A percentile compares a stretch with the other conserved stretches of the same genome.
Conservation (phyloP, 805 yeast species). For the Suhomyces vadensis region DNA sequence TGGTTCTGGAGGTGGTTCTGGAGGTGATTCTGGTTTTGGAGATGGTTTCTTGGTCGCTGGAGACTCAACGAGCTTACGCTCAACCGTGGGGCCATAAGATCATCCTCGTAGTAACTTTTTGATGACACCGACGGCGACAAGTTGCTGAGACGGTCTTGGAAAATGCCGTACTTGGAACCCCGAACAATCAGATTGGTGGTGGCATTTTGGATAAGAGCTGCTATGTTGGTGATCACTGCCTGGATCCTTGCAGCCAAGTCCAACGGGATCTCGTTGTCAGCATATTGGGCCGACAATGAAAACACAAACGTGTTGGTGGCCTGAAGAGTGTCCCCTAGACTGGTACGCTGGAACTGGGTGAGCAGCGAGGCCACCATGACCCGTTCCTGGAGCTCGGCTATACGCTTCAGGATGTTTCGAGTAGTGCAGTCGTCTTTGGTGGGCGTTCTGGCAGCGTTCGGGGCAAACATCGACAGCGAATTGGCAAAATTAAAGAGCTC, state of each 20-base stretch:
- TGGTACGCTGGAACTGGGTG: constrained; percentile 15
- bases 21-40: not conserved
- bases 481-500: too few relatives aligned
- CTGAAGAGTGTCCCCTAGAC: constrained; percentile 10
- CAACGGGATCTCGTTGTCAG: constrained; percentile 10
- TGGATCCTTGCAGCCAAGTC: constrained; percentile 9
- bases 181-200: not conserved
- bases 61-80: not conserved
- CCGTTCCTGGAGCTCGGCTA: constrained; percentile 8
- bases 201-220: constrained; percentile 6
- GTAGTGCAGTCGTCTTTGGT: not conserved
- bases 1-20: too few relatives aligned
- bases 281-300: constrained; percentile 13
- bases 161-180: constrained; percentile 9
- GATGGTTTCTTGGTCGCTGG: not conserved
- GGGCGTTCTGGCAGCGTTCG: not conserved
- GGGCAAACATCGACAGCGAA: not conserved
- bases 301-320: constrained; percentile 12
- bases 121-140: constrained; percentile 16
- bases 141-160: constrained; percentile 12
- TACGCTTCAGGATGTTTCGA: constrained; percentile 5
- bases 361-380: constrained; percentile 3
- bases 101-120: constrained; percentile 10
- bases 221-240: constrained; percentile 7
- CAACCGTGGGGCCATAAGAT: not conserved